Evolutionary conservation across 2,329 filamentous ascomycete species (phyloP), one percentile per base, ranked within the genome.

Genomic region (Tolypocladium cylindrosporum): DNA sequence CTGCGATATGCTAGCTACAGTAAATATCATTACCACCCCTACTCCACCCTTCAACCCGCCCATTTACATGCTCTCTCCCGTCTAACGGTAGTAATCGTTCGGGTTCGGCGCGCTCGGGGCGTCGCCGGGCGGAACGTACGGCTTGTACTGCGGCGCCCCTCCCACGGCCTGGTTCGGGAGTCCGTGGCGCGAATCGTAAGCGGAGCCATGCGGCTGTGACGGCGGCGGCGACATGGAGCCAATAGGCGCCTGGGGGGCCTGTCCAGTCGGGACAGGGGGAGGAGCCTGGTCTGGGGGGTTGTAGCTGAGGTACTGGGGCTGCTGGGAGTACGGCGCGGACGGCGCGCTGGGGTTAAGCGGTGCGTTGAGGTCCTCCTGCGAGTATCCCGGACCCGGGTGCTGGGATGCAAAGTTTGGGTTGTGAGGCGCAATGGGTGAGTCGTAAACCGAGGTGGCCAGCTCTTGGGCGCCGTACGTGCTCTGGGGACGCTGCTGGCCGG

Each of bases 401-500:
- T 76, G 73, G 27, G 73, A 72, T 19, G 71, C 69, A 51, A 74
- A 73, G 61, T 68, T 72, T 37, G 75, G 74, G 66, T 77, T 79
- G 67, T 81, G 77, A 7, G 78, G 71, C 14, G 78, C 82, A 43
- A 89, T 79, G 48, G 88, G 89, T 4, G 88, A 89, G 70, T 91
- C 88, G 67, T 91, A 92, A 11, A 83, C 84, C 1, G 88, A 89
- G 0, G 89, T 91, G 34, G 88, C 87, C 53, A 93, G 77, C 73
- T 93, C 89, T 72, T 92, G 89, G 0, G 89, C 83, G 36, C 86
- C 85, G 64, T 88, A 88, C 13, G 83, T 88, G 69, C 84, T 87
- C 66, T 86, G 82, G 4, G 85, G 86, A 19, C 81, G 83, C 58
- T 82, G 83, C 68, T 73, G 59, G 55, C 65, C 64, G 43, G 63